Conservation (phyloP, 495 filamentous ascomycete genomes). For the Neurospora tetrasperma region DNA sequence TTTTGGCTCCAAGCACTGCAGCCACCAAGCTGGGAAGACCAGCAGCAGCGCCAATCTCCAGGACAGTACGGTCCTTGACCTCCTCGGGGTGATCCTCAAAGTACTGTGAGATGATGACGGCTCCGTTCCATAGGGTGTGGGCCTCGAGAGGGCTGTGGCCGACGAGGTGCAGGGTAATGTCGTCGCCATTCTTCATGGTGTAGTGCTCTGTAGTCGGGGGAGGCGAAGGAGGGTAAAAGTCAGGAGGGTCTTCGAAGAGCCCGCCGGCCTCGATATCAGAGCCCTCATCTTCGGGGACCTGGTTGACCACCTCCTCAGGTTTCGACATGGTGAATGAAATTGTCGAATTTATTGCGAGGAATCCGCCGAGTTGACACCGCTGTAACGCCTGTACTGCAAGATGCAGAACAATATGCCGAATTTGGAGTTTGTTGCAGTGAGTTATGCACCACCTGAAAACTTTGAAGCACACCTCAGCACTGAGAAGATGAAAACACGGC, state of each 20-base stretch:
- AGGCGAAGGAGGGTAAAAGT: conserved; percentile 63
- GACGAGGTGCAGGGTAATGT: conserved; percentile 67
- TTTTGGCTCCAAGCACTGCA: conserved; percentile 54
- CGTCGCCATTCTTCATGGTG: conserved; percentile 39
- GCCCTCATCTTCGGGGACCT: conserved; percentile 1
- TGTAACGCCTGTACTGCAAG: background rate
- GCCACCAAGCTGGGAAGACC: conserved; percentile 75
- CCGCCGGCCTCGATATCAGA: conserved; percentile 14
- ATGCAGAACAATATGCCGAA: background rate
- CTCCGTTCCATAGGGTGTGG: conserved; percentile 86
- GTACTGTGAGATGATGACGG: conserved; percentile 61
- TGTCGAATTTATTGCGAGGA: background rate
- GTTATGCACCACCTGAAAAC: background rate
- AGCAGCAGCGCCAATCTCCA: conserved; percentile 85
- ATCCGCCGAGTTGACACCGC: background rate
- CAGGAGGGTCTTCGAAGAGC: conserved; percentile 70
- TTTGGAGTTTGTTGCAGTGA: background rate
- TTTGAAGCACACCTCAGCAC: background rate
- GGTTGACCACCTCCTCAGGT: background rate
- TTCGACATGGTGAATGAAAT: background rate
- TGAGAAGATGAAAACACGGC: background rate
- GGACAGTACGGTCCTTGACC: conserved; percentile 51
- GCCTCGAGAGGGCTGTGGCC: conserved; percentile 88
- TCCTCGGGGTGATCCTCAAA: conserved; percentile 57
- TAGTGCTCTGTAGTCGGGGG: conserved; percentile 59